Evolutionary conservation across 768 basidiomycete genomes (phyloP).

Genomic region (Daedaleopsis nitida): DNA sequence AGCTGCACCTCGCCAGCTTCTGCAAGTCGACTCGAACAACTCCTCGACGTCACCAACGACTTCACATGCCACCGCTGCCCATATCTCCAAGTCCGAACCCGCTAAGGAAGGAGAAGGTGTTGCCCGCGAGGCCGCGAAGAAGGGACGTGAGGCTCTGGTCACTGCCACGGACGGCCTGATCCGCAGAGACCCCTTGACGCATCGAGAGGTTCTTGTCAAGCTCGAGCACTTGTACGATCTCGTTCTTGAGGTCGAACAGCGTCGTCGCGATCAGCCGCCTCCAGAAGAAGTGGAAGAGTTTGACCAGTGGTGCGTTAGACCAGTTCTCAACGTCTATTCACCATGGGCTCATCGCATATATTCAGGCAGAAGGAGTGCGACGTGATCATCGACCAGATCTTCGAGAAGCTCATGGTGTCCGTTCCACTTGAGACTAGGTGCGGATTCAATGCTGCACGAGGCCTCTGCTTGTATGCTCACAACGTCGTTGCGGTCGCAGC

Average conservation of each 20-base stretch:
- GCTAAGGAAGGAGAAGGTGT: conserved; percentile 51
- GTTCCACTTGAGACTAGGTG: conserved; percentile 93
- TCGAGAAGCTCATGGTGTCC: conserved; percentile 83
- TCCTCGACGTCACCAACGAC: conserved; percentile 39
- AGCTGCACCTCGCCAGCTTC: conserved; percentile 93
- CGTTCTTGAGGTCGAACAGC: conserved; percentile 82
- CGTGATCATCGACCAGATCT: conserved; percentile 66
- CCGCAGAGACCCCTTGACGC: conserved; percentile 72
- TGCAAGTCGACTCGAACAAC: conserved; percentile 76
- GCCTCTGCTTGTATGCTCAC: background rate
- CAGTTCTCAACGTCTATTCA: background rate
- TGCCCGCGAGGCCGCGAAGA: conserved; percentile 72
- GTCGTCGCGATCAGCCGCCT: conserved; percentile 74
- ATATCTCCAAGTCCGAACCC: conserved; percentile 57
- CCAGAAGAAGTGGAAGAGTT: conserved; percentile 55
- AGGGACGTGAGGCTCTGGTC: conserved; percentile 73
- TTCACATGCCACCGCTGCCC: conserved; percentile 44
- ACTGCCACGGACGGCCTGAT: conserved; percentile 60
- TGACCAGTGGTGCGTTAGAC: conserved; percentile 45
- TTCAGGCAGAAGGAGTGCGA: conserved; percentile 61
- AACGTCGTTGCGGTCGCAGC: conserved; percentile 40
- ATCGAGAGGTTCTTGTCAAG: conserved; percentile 74
- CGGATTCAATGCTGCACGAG: conserved; percentile 11
- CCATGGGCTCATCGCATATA: background rate
- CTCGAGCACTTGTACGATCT: conserved; percentile 87